A percentile compares a stretch with the other conserved stretches of the same genome.
Conservation (phyloP, 225 moss, liverwort and hornwort species). For the Takakia lepidozioides region DNA sequence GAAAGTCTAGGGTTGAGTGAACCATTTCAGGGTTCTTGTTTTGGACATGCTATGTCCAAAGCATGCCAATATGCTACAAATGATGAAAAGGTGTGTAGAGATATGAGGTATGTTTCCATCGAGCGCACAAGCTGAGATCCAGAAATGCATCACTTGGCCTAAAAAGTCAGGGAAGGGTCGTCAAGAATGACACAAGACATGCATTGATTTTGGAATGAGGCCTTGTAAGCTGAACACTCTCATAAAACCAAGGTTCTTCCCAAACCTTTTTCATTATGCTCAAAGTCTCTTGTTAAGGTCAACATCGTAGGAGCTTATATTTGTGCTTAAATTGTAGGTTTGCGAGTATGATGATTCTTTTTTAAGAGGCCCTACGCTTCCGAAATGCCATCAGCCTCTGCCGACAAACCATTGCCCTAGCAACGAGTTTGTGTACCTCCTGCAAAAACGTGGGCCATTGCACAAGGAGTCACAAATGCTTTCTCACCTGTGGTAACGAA, state of each 20-base stretch:
- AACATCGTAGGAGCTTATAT: neutral
- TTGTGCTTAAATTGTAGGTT: neutral
- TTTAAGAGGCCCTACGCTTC: neutral
- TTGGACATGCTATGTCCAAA: constrained; percentile 1
- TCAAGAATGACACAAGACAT: neutral
- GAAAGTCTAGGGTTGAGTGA: neutral
- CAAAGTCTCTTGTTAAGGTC: neutral
- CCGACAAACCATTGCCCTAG: neutral
- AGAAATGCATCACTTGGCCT: neutral
- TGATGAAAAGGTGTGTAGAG: neutral
- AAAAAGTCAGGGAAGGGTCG: neutral
- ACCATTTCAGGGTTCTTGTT: neutral
- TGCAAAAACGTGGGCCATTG: neutral
- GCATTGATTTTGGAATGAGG: neutral
- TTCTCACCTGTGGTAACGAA: neutral
- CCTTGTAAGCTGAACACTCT: neutral
- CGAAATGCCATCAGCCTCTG: neutral
- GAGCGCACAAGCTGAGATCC: neutral
- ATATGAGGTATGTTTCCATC: neutral
- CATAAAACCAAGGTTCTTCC: neutral
- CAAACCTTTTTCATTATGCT: neutral
- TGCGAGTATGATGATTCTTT: neutral
- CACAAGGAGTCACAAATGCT: neutral
- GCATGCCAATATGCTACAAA: neutral
- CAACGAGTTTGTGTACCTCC: neutral